Evolutionary conservation across 2,329 filamentous ascomycete genomes (phyloP).

Genomic region (Metarhizium anisopliae): DNA sequence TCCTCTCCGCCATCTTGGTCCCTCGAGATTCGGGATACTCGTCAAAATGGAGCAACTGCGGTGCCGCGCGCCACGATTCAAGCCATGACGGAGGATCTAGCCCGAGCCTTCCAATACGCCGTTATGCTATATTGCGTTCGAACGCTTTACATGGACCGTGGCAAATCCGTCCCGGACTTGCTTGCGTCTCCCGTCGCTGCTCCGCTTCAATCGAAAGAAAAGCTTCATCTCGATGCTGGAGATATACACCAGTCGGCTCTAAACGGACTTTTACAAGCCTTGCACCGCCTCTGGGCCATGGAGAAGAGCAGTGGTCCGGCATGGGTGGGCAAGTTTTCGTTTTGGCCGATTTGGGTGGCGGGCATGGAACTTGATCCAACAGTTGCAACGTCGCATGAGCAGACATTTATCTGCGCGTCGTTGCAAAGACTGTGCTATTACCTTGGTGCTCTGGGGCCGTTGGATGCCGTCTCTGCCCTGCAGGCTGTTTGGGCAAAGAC

Average conservation of each 20-base stretch:
- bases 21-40: no score
- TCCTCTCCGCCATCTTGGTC: no score
- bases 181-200: background rate
- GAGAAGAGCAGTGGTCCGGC: no score
- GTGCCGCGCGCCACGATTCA: background rate
- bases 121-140: constrained; percentile 6
- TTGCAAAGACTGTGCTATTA: no score
- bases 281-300: background rate
- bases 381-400: no score
- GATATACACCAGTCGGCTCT: background rate
- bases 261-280: background rate
- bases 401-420: no score
- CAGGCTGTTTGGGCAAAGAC: background rate
- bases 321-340: no score
- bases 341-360: no score
- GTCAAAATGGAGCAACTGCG: no score
- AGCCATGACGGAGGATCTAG: constrained; percentile 3
- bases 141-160: constrained; percentile 7
- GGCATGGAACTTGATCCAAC: no score
- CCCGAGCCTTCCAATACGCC: constrained; percentile 1
- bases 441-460: no score
- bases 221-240: background rate
- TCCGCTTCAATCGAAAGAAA: background rate
- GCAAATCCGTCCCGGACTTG: background rate
- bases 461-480: background rate